phyloP scores from a whole-genome alignment of 164 flowering plant species.

The Amborella trichopoda region DNA sequence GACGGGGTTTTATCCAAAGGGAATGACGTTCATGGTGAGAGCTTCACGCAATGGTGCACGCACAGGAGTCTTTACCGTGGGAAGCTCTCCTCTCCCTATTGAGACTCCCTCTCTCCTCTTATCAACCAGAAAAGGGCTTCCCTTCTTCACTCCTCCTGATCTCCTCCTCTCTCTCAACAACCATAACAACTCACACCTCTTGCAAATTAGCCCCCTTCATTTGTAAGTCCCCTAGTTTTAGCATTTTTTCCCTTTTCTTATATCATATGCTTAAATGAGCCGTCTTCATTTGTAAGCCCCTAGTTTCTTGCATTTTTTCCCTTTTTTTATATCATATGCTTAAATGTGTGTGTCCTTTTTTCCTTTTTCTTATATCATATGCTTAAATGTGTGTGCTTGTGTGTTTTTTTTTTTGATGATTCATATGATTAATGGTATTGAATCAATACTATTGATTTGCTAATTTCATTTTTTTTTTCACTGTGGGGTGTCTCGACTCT shows the following conservation, averaged over 20 bases:
- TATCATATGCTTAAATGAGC: no score
- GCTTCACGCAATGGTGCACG: slow-evolving; percentile 52
- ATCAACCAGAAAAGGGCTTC: slow-evolving; percentile 75
- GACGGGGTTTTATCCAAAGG: background rate
- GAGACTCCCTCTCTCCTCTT: slow-evolving; percentile 83
- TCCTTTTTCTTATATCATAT: no score
- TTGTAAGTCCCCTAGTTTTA: slow-evolving; percentile 56
- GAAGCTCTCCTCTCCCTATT: slow-evolving; percentile 28
- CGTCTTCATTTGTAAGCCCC: no score
- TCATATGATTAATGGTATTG: no score
- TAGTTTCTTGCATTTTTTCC: background rate
- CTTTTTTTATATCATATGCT: no score
- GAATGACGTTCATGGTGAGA: slow-evolving; percentile 61
- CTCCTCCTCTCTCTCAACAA: slow-evolving; percentile 63
- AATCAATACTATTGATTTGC: no score
- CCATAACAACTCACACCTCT: slow-evolving; percentile 68
- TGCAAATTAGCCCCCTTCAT: slow-evolving; percentile 77
- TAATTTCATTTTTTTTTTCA: no score
- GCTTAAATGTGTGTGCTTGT: no score
- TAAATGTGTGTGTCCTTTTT: no score
- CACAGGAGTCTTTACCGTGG: slow-evolving; percentile 42
- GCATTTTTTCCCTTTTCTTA: no score
- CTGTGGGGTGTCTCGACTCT: no score
- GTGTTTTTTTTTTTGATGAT: no score
- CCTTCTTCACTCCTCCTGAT: slow-evolving; percentile 64